Conservation (phyloP, 202 grass and related monocot species). For the Dendrocalamus latiflorus region DNA sequence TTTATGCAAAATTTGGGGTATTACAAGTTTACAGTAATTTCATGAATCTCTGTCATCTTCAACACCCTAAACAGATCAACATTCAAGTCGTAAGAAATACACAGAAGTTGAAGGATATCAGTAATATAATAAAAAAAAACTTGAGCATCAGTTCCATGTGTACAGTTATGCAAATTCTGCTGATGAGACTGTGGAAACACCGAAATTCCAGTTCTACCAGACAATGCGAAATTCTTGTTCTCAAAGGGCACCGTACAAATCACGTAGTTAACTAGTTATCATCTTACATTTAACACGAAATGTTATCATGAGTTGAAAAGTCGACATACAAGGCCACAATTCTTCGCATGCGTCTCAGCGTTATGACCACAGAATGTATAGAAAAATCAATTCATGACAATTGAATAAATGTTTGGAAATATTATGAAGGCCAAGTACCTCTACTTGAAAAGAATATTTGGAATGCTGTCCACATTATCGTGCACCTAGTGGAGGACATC, state of each 20-base stretch:
- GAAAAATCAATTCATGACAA: not conserved
- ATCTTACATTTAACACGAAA: not conserved
- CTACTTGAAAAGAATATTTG: constrained; percentile 1
- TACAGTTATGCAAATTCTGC: not conserved
- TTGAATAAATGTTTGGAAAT: not conserved
- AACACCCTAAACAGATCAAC: not conserved
- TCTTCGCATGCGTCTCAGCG: not conserved
- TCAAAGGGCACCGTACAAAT: not conserved
- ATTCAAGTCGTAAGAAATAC: not conserved
- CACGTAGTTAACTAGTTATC: not conserved
- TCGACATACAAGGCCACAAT: not conserved
- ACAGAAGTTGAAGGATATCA: constrained; percentile 1
- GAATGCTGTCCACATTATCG: constrained; percentile 22
- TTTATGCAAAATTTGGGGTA: no score
- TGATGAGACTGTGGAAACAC: not conserved
- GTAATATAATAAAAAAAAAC: not conserved
- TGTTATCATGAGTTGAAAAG: not conserved
- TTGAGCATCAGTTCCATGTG: not conserved
- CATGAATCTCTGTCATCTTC: not conserved
- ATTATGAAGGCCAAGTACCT: constrained; percentile 1
- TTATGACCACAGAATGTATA: not conserved
- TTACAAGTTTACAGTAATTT: not conserved
- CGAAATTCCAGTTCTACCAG: not conserved
- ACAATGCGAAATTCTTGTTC: not conserved
- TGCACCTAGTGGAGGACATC: constrained; percentile 63